These are phyloP conservation scores for Tetrahymena elliotti DNA, from an alignment of 73 alveolate species.

Conservation along the genomic window DNA sequence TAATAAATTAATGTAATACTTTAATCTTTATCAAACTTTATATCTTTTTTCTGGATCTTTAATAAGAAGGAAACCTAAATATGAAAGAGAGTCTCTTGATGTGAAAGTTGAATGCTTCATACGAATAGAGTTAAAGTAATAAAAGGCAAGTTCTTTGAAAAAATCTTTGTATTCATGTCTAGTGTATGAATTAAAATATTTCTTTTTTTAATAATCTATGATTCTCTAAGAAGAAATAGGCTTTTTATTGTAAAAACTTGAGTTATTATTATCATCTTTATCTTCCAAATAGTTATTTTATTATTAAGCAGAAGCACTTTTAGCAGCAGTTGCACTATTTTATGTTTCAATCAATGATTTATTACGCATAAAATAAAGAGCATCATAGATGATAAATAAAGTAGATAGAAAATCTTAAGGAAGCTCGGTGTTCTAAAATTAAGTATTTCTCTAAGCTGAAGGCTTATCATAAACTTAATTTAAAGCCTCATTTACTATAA, in stretches of 20 bases:
- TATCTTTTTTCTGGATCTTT: not conserved
- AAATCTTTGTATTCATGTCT: not conserved
- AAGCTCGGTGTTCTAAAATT: too few species aligned
- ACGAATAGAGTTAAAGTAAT: not conserved
- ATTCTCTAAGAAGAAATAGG: not conserved
- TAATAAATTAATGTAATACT: not conserved
- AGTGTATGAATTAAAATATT: not conserved
- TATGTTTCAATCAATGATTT: not conserved
- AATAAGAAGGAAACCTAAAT: not conserved
- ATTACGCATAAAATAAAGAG: not conserved
- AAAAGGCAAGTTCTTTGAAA: not conserved
- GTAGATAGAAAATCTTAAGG: not conserved
- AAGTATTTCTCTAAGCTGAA: not conserved
- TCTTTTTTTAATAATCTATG: not conserved
- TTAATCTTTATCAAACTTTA: not conserved
- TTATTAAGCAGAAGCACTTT: not conserved
- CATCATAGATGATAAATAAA: not conserved
- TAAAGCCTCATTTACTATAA: not conserved
- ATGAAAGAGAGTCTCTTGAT: not conserved
- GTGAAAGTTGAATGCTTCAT: not conserved
- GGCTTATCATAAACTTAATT: not conserved
- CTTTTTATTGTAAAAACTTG: not conserved
- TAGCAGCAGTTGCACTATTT: not conserved
- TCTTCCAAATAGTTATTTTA: not conserved
- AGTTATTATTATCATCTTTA: not conserved